Percentiles rank a stretch among this genome's conserved stretches.
Conservation (phyloP, 805 yeast species). For the Lachancea meyersii region DNA sequence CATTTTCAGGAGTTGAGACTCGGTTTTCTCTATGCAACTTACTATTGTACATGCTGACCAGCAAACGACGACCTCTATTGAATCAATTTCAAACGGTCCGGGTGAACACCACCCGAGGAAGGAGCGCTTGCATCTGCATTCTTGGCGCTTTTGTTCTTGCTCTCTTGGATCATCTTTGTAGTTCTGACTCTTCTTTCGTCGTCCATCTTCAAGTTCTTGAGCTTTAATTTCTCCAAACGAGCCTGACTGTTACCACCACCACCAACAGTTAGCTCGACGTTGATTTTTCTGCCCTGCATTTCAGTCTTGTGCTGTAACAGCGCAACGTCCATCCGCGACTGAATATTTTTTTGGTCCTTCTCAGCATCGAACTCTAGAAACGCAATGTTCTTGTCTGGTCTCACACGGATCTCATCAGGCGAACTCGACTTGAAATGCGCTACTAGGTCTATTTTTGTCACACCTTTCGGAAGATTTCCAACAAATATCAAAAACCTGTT, state of each 20-base stretch:
- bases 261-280: slow-evolving; percentile 95
- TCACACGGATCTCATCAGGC: slow-evolving; percentile 71
- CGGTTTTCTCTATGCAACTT: too few relatives aligned
- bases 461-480: slow-evolving; percentile 79
- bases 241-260: slow-evolving; percentile 89
- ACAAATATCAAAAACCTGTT: slow-evolving; percentile 74
- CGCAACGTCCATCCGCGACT: slow-evolving; percentile 77
- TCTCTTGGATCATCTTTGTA: slow-evolving; percentile 40
- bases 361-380: slow-evolving; percentile 71
- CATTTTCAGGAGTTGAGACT: too few relatives aligned
- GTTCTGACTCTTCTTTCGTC: slow-evolving; percentile 62
- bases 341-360: slow-evolving; percentile 46
- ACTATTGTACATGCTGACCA: too few relatives aligned
- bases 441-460: slow-evolving; percentile 53
- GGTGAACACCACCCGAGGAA: slow-evolving; percentile 41
- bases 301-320: slow-evolving; percentile 74
- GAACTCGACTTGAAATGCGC: slow-evolving; percentile 66
- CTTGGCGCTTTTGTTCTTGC: slow-evolving; percentile 31
- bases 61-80: neutral
- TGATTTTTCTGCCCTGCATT: slow-evolving; percentile 68
- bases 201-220: slow-evolving; percentile 69
- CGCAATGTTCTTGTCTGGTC: slow-evolving; percentile 86
- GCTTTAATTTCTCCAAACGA: slow-evolving; percentile 62
- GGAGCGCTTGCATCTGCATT: slow-evolving; percentile 37
- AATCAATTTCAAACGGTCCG: slow-evolving; percentile 7